Base-by-base conservation (phyloP, 2,329 filamentous ascomycete species). In the Ambrosiella xylebori region DNA sequence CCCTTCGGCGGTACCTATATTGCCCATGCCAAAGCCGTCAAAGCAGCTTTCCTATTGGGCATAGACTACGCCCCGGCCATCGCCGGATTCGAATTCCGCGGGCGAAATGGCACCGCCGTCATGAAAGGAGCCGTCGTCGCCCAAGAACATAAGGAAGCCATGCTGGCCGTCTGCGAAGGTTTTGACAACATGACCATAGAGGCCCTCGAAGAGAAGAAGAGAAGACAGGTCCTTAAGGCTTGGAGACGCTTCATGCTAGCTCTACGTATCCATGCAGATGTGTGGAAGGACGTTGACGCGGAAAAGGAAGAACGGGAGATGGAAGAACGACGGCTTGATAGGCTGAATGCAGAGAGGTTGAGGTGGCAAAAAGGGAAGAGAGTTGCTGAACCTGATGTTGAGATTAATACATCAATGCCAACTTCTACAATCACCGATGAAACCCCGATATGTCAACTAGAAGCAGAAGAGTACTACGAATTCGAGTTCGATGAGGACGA, bases 41-140 rank as follows among this genome's bases (percentile, higher is more conserved):
- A 79, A 55, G 91, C 91, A 1, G 88, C 89, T 0, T 81, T 78
- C 59, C 71, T 90, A 1, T 69, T 96, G 1, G 83, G 83, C 0
- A 76, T 97, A 15, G 89, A 97, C 69, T 95, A 86, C 67, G 88
- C 88, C 1, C 88, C 91, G 38, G 93, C 93, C 0, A 80, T 98
- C 4, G 93, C 85, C 0, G 91, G 91, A 0, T 98, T 97, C 65
- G 77, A 84, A 41, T 98, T 97, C 71, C 84, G 81, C 65, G 89
- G 89, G 0, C 80, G 88, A 2, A 83, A 88, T 58, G 91, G 91
- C 13, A 96, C 88, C 1, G 89, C 93, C 1, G 77, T 96, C 2
- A 71, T 93, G 1, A 78, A 80, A 41, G 93, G 93, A 1, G 78
- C 85, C 0, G 81, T 98, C 0, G 81, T 95, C 1, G 84, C 89